phyloP scores from a whole-genome alignment of 2,329 filamentous ascomycete species.

The Cladosporium sp. region DNA sequence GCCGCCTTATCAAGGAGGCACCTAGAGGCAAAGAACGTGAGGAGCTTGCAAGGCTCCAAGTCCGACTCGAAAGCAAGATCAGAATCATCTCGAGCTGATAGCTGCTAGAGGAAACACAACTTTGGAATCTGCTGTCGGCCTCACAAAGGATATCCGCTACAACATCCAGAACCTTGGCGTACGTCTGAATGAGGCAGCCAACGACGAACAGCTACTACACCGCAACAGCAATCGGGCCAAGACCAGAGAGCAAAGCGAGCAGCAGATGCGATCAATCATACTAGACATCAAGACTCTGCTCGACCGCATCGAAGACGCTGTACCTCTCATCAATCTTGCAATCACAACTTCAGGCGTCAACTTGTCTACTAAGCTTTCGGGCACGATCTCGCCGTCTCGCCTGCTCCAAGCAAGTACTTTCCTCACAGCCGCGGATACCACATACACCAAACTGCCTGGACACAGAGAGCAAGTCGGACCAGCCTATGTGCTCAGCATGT shows the following conservation, averaged over 20 bases:
- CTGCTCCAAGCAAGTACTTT: conserved; percentile 90
- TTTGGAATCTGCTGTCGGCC: conserved; percentile 76
- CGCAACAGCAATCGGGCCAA: conserved; percentile 43
- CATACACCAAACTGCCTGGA: conserved; percentile 64
- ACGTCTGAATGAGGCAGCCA: conserved; percentile 66
- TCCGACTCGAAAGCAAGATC: conserved; percentile 78
- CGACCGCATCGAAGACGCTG: conserved; percentile 78
- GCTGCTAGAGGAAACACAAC: conserved; percentile 72
- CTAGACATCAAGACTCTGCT: conserved; percentile 71
- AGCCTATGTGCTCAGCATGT: conserved; percentile 78
- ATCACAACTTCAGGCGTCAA: conserved; percentile 91
- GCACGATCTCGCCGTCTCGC: conserved; percentile 83
- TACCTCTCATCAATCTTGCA: conserved; percentile 86
- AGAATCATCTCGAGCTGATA: conserved; percentile 86
- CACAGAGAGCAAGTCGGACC: conserved; percentile 78
- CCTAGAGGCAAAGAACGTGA: conserved; percentile 65
- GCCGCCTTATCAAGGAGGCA: conserved; percentile 69
- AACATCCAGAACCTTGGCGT: conserved; percentile 78
- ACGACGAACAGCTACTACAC: conserved; percentile 54
- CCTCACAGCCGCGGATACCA: conserved; percentile 78
- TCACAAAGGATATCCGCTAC: conserved; percentile 77
- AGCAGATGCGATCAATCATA: conserved; percentile 67
- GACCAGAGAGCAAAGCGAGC: conserved; percentile 54
- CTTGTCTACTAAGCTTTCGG: conserved; percentile 72
- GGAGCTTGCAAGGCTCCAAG: conserved; percentile 69